Conservation (phyloP, 2,329 filamentous ascomycete species). For the Pestalotiopsis sp. region DNA sequence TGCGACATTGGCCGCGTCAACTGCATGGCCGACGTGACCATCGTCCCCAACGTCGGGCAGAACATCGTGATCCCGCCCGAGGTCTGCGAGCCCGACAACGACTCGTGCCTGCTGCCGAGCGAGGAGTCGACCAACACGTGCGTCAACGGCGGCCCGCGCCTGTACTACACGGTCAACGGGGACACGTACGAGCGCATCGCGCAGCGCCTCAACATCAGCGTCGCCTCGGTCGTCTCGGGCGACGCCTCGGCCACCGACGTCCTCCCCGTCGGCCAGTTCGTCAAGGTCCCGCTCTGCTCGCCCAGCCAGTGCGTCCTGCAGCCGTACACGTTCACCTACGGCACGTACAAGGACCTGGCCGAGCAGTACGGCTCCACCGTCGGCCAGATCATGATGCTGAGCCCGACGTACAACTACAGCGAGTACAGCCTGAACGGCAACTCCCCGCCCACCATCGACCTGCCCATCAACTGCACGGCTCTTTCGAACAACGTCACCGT, state of each 20-base stretch:
- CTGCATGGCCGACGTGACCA: conserved; percentile 9
- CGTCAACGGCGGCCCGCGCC: neutral
- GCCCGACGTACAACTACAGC: conserved; percentile 2
- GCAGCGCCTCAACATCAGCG: neutral
- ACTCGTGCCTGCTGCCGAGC: neutral
- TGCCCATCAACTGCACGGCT: conserved; percentile 3
- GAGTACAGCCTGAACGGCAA: neutral
- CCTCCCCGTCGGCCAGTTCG: neutral
- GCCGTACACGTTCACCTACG: neutral
- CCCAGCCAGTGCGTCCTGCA: conserved; percentile 2
- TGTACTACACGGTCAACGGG: neutral
- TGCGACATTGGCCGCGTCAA: conserved; percentile 4
- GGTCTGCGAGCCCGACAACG: neutral
- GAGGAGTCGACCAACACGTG: neutral
- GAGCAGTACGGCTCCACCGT: neutral
- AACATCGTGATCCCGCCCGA: neutral
- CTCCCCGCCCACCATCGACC: neutral
- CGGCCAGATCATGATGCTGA: conserved; percentile 1
- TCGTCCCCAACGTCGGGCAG: neutral
- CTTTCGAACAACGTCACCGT: neutral
- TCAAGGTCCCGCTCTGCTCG: neutral
- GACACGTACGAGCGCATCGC: conserved; percentile 1
- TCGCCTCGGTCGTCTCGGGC: neutral
- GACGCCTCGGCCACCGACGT: neutral
- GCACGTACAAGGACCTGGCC: neutral